Base-by-base conservation (phyloP, 306 rosid genomes). In the Lablab purpureus region DNA sequence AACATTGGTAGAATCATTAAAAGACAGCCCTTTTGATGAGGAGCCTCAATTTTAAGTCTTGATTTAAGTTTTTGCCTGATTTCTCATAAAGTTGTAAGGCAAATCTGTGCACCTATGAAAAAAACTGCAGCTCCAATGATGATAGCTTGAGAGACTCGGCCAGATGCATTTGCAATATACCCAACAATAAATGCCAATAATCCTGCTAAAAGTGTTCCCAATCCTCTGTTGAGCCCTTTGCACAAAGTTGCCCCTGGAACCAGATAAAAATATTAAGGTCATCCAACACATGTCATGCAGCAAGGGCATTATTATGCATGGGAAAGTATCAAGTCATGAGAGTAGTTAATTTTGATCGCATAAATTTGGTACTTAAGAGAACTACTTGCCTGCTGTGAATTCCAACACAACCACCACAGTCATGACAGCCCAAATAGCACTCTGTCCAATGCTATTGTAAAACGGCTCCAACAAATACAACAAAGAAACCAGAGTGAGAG, bases 201-300 rank as follows among this genome's bases (percentile, higher is more conserved):
- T 81, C 98, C 97, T 0, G 99, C 99, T 60, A 95, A 28, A 14
- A 95, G 77, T 28, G 99, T 92, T 78, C 99, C 99, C 34, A 95
- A 55, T 83, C 96, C 99, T 91, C 99, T 91, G 66, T 95, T 95
- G 11, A 95, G 90, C 22, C 99, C 99, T 87, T 95, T 95, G 97
- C 98, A 95, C 25, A 95, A 77, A 34, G 99, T 95, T 73, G 99
- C 98, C 49, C 99, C 99, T 95, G 83, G 80, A 75, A 18, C 9
- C 63, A 70, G 64, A 75, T 7, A 2, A 74, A 76, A 50, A n/a
- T 18, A 13, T 56, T 37, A 55, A 19, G 21, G 34, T 69, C 59
- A 46, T 83, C 25, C 63, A 43, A 74, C 37, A 41, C 21, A 75
- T 41, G 30, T 51, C 50, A 73, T 54, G 60, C 14, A 54, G 5